Percentiles rank a stretch among this genome's conserved stretches.
Conservation (phyloP, 202 grass and related monocot species). For the Panicum hallii region DNA sequence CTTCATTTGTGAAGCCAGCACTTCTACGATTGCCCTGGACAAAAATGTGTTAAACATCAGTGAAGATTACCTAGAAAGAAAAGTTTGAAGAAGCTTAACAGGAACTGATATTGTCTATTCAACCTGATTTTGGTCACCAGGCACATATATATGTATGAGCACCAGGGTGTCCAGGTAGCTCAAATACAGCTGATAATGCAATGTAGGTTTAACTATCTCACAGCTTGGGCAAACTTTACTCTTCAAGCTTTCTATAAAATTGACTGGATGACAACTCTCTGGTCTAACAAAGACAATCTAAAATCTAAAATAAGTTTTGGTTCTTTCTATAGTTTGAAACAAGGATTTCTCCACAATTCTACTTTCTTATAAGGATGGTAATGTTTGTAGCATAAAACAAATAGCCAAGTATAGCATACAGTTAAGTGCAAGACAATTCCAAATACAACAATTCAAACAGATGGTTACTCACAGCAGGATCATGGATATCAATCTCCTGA, state of each 20-base stretch:
- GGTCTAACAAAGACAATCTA: background rate
- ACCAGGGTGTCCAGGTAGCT: background rate
- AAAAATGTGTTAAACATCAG: slow-evolving; percentile 29
- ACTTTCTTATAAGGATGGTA: background rate
- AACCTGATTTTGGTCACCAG: background rate
- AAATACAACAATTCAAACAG: slow-evolving; percentile 19
- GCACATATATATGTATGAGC: background rate
- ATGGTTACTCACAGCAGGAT: slow-evolving; percentile 74
- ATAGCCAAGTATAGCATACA: slow-evolving; percentile 13
- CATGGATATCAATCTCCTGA: slow-evolving; percentile 94
- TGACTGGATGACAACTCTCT: background rate
- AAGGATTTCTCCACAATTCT: background rate
- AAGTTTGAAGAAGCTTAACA: slow-evolving; percentile 32
- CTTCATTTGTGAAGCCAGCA: slow-evolving; percentile 91
- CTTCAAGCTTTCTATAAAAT: background rate
- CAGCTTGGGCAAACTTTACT: background rate
- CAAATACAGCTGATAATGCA: slow-evolving; percentile 4
- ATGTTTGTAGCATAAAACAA: background rate
- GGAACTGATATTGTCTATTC: background rate
- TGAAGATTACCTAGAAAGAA: slow-evolving; percentile 2
- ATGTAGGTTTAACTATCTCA: background rate
- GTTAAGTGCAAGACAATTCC: slow-evolving; percentile 25
- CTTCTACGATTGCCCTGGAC: slow-evolving; percentile 85
- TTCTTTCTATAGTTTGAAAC: slow-evolving; percentile 16
- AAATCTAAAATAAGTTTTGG: background rate